Conservation (phyloP, 192 early-diverging fungal species). For the Diversispora epigaea region DNA sequence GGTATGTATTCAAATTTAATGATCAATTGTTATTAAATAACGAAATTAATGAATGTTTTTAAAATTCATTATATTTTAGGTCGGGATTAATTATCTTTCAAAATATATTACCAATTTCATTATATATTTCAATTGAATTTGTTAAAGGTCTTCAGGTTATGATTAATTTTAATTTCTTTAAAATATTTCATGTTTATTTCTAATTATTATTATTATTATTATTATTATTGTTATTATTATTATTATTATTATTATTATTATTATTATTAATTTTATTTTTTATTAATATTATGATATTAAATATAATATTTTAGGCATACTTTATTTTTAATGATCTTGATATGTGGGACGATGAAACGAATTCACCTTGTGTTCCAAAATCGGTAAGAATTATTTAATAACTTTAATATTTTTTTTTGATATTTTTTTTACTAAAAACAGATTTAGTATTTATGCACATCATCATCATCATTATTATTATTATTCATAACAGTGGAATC, state of each 20-base stretch:
- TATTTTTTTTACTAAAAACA: too few relatives aligned
- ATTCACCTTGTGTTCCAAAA: constrained; percentile 63
- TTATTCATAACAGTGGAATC: constrained; percentile 71
- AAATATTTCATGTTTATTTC: constrained; percentile 3
- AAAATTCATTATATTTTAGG: constrained; percentile 43
- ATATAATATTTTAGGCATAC: constrained; percentile 58
- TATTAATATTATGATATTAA: constrained; percentile 15
- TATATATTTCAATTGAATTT: constrained; percentile 93
- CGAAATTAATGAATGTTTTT: background rate
- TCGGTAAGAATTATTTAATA: constrained; percentile 46
- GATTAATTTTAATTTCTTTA: too few relatives aligned
- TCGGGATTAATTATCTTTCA: constrained; percentile 90
- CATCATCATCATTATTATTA: too few relatives aligned
- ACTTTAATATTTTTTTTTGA: too few relatives aligned
- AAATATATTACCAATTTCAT: constrained; percentile 93
- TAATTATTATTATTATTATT: background rate
- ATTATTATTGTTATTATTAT: background rate
- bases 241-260: background rate
- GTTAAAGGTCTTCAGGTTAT: constrained; percentile 78
- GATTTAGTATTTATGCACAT: too few relatives aligned
- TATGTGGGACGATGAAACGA: constrained; percentile 74
- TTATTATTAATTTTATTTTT: background rate
- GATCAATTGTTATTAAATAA: background rate
- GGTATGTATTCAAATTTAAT: constrained; percentile 34
- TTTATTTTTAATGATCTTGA: constrained; percentile 90